Evolutionary conservation across 495 filamentous ascomycete genomes (phyloP).

Genomic region (Symbiotaphrina buchneri): DNA sequence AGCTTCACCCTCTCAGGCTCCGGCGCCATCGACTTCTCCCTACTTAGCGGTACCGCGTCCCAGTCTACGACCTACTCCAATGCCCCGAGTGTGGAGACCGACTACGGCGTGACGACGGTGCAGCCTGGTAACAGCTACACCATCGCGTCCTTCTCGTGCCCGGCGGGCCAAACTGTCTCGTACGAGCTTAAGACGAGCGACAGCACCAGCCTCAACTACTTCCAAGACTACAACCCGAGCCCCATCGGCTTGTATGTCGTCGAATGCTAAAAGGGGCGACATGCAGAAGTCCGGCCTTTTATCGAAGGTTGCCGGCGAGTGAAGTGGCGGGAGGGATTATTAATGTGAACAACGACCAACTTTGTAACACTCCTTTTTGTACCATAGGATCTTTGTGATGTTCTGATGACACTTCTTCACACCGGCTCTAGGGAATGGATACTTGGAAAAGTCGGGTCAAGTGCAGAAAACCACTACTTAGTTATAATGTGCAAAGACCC

Average conservation of each 20-base stretch:
- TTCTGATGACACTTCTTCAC: no score
- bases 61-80: constrained; percentile 25
- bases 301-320: no score
- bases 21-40: constrained; percentile 29
- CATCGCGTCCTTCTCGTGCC: constrained; percentile 31
- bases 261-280: constrained; percentile 24
- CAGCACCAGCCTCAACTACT: constrained; percentile 32
- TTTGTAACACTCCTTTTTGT: no score
- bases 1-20: constrained; percentile 31
- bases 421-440: no score
- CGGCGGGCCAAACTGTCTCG: constrained; percentile 23
- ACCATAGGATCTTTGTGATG: no score
- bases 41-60: constrained; percentile 17
- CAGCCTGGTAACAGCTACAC: constrained; percentile 30
- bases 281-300: no score
- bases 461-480: no score
- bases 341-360: no score
- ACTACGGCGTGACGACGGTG: constrained; percentile 24
- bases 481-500: no score
- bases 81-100: constrained; percentile 18
- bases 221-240: constrained; percentile 36
- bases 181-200: constrained; percentile 28
- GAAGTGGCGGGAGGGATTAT: no score
- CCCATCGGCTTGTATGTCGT: constrained; percentile 45
- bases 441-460: no score